A percentile compares a stretch with the other conserved stretches of the same genome.
Evolutionary conservation across 345 rosid species (phyloP).

Genomic region (Brassica incana): DNA sequence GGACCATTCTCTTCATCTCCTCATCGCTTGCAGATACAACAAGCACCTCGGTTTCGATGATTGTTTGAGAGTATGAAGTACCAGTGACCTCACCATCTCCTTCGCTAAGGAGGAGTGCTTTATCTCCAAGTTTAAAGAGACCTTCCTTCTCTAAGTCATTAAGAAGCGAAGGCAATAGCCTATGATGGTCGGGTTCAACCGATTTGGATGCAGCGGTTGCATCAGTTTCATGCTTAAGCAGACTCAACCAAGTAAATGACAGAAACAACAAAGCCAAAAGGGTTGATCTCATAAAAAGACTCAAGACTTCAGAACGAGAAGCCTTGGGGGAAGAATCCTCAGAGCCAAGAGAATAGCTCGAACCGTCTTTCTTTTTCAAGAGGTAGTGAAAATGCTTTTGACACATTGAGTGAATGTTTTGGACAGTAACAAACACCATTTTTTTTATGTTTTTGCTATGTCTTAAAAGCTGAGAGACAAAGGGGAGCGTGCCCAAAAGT

Average conservation of each 20-base stretch:
- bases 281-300: slow-evolving; percentile 46
- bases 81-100: slow-evolving; percentile 38
- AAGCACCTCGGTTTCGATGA: slow-evolving; percentile 37
- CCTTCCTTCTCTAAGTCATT: slow-evolving; percentile 63
- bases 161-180: slow-evolving; percentile 45
- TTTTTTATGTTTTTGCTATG: background rate
- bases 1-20: slow-evolving; percentile 44
- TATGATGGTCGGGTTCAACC: slow-evolving; percentile 23
- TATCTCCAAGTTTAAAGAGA: slow-evolving; percentile 43
- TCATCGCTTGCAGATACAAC: slow-evolving; percentile 43
- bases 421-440: slow-evolving; percentile 48
- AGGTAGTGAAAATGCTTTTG: slow-evolving; percentile 27
- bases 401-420: slow-evolving; percentile 42
- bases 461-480: slow-evolving; percentile 22
- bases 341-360: slow-evolving; percentile 32
- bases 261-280: slow-evolving; percentile 49
- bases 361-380: slow-evolving; percentile 27
- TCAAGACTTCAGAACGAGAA: slow-evolving; percentile 42
- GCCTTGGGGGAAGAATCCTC: slow-evolving; percentile 40
- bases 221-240: slow-evolving; percentile 23
- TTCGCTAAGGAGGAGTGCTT: slow-evolving; percentile 44
- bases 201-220: slow-evolving; percentile 2
- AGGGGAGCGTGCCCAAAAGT: slow-evolving; percentile 8
- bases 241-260: slow-evolving; percentile 41
- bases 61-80: slow-evolving; percentile 33